Evolutionary conservation across 1,139 yeast genomes (phyloP).

Genomic region (Saccharomyces hybrid): DNA sequence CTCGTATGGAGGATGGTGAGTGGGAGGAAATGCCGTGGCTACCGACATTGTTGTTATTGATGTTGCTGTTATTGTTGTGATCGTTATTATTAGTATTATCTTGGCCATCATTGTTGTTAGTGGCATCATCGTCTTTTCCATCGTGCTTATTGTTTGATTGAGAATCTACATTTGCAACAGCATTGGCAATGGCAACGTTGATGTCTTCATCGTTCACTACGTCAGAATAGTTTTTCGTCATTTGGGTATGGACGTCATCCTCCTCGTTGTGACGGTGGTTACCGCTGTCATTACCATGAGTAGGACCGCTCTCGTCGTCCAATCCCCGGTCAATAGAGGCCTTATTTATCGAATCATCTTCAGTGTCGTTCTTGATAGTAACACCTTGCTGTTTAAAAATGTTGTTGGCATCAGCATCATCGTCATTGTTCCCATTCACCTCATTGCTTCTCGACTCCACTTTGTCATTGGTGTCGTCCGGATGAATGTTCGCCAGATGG

Average conservation of each 20-base stretch:
- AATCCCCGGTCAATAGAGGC: background rate
- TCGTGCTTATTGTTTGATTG: conserved; percentile 10
- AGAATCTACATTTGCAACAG: conserved; percentile 15
- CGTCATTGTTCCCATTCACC: background rate
- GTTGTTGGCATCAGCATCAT: conserved; percentile 1
- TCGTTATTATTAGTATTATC: background rate
- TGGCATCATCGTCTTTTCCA: conserved; percentile 19
- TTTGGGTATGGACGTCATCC: conserved; percentile 1
- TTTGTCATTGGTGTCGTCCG: background rate
- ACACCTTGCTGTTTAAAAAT: conserved; percentile 3
- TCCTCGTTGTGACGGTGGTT: conserved; percentile 5
- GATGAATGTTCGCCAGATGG: background rate
- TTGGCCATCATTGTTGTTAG: conserved; percentile 8
- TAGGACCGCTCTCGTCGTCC: conserved; percentile 1
- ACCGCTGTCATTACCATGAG: background rate
- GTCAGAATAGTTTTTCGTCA: conserved; percentile 7
- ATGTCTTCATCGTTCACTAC: conserved; percentile 18
- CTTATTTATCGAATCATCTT: background rate
- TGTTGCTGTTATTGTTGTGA: background rate
- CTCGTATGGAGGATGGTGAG: conserved; percentile 2
- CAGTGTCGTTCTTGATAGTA: conserved; percentile 5
- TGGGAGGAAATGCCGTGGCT: conserved; percentile 2
- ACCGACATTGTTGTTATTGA: conserved; percentile 4
- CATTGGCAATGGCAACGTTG: conserved; percentile 28
- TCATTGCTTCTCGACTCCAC: background rate